These are phyloP conservation scores for Trichoderma guizhouense DNA, from an alignment of 2,329 filamentous ascomycete genomes.

Conservation along the genomic window DNA sequence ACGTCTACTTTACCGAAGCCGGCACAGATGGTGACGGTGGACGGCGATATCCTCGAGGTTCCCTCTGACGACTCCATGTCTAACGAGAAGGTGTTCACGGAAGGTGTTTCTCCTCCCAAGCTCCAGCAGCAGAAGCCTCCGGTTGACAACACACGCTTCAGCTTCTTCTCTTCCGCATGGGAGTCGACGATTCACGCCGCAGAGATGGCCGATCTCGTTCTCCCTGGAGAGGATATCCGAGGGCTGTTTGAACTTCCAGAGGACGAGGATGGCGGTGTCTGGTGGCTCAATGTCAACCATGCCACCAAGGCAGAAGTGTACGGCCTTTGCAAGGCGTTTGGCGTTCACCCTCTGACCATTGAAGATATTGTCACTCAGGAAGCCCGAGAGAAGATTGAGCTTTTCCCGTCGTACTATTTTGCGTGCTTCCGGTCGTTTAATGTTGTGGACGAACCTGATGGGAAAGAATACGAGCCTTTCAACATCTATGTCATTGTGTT, in stretches of 20 bases:
- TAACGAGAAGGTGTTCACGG: slow-evolving; percentile 46
- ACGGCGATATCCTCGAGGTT: slow-evolving; percentile 57
- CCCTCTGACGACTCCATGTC: slow-evolving; percentile 44
- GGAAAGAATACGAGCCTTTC: slow-evolving; percentile 85
- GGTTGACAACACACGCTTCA: slow-evolving; percentile 75
- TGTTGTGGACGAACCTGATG: slow-evolving; percentile 70
- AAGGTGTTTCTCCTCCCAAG: slow-evolving; percentile 36
- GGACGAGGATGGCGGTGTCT: slow-evolving; percentile 73
- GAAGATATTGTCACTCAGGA: slow-evolving; percentile 97
- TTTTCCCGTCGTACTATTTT: slow-evolving; percentile 98
- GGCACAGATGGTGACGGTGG: slow-evolving; percentile 45
- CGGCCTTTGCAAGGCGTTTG: slow-evolving; percentile 88
- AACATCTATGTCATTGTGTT: slow-evolving; percentile 98
- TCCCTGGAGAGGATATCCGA: slow-evolving; percentile 85
- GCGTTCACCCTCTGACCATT: slow-evolving; percentile 89
- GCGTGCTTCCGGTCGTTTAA: slow-evolving; percentile 95
- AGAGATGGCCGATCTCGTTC: slow-evolving; percentile 81
- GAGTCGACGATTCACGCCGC: slow-evolving; percentile 90
- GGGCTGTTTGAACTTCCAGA: slow-evolving; percentile 73
- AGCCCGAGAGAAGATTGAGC: slow-evolving; percentile 94
- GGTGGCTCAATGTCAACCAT: slow-evolving; percentile 95
- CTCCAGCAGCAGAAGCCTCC: slow-evolving; percentile 33
- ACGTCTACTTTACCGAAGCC: slow-evolving; percentile 27
- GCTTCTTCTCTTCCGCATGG: slow-evolving; percentile 93
- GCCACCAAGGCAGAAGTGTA: slow-evolving; percentile 85